Conservation (phyloP, 2,329 filamentous ascomycete species). For the Ceratocystiopsis brevicomis region DNA sequence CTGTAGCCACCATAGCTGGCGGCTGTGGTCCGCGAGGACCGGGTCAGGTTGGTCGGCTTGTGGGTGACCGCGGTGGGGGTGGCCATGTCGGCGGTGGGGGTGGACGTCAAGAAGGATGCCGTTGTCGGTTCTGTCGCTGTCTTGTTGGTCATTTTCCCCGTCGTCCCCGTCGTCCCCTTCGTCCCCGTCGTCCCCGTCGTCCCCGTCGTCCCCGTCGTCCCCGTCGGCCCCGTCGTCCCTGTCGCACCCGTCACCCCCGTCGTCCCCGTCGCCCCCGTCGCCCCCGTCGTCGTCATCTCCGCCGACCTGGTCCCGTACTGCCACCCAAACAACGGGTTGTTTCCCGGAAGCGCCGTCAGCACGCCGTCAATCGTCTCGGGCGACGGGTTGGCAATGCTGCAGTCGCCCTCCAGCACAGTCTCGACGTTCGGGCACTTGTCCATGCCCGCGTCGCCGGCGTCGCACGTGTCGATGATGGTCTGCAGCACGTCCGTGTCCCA, state of each 20-base stretch:
- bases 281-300: no score
- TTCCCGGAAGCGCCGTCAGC: slow-evolving; percentile 32
- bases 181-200: no score
- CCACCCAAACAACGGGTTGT: slow-evolving; percentile 35
- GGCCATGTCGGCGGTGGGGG: no score
- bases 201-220: no score
- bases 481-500: slow-evolving; percentile 50
- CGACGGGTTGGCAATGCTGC: slow-evolving; percentile 29
- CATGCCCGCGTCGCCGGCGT: slow-evolving; percentile 39
- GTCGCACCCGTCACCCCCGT: no score
- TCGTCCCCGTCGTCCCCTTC: background rate
- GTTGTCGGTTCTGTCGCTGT: background rate
- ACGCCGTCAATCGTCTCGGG: slow-evolving; percentile 25
- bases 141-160: background rate
- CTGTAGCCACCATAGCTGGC: no score
- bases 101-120: no score
- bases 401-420: slow-evolving; percentile 27
- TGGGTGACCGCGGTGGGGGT: no score
- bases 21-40: no score
- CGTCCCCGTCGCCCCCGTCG: no score
- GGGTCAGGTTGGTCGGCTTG: no score
- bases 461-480: slow-evolving; percentile 47
- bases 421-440: slow-evolving; percentile 41
- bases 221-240: no score
- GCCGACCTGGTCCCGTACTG: slow-evolving; percentile 19